phyloP scores from a whole-genome alignment of 192 early-diverging fungal species.

The Pilaira anomala region DNA sequence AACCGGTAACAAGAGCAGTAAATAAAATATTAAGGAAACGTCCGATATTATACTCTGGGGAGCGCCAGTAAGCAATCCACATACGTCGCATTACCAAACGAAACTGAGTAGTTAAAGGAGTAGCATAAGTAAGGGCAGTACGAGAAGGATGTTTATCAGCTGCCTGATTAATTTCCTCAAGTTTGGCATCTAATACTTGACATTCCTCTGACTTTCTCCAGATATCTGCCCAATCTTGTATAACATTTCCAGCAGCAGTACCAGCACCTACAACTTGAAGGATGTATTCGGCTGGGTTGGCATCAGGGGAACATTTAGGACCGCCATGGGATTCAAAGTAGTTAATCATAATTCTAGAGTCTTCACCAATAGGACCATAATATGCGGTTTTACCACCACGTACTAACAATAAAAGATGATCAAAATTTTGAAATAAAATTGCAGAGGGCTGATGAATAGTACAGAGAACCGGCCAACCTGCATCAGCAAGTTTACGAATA shows the following conservation, averaged over 20 bases:
- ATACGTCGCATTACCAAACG: constrained; percentile 62
- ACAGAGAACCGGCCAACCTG: constrained; percentile 69
- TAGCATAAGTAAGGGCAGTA: constrained; percentile 45
- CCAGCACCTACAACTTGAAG: constrained; percentile 75
- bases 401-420: constrained; percentile 75
- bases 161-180: constrained; percentile 47
- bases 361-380: constrained; percentile 74
- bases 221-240: constrained; percentile 65
- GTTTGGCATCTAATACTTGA: constrained; percentile 36
- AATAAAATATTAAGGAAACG: constrained; percentile 58
- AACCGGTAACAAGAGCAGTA: constrained; percentile 59
- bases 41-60: constrained; percentile 74
- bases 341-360: constrained; percentile 57
- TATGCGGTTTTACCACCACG: constrained; percentile 79
- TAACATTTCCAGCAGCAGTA: constrained; percentile 48
- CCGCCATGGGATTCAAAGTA: constrained; percentile 79
- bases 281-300: constrained; percentile 86
- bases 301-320: constrained; percentile 55
- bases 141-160: constrained; percentile 32
- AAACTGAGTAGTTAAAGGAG: constrained; percentile 44
- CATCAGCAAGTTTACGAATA: constrained; percentile 61
- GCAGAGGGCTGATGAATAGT: constrained; percentile 88
- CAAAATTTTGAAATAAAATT: constrained; percentile 80
- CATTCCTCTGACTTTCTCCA: constrained; percentile 66
- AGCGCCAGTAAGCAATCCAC: constrained; percentile 65